Percentiles rank a stretch among this genome's conserved stretches.
phyloP scores from a whole-genome alignment of 2,329 filamentous ascomycete species.

The Didymella sp. region DNA sequence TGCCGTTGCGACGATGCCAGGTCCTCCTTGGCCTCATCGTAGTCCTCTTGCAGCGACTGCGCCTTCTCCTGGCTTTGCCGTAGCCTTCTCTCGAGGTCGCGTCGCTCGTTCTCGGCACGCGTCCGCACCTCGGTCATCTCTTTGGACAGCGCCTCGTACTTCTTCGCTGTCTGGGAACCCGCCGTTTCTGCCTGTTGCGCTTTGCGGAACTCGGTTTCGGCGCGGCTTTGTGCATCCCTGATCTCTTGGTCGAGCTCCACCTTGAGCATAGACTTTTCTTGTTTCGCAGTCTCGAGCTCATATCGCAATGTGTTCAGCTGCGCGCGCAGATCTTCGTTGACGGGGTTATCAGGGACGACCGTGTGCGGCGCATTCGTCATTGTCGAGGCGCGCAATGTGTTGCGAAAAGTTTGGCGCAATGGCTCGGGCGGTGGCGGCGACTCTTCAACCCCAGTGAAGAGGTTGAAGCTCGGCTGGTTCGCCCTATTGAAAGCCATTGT shows the following conservation, averaged over 20 bases:
- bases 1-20: slow-evolving; percentile 74
- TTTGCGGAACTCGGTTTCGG: slow-evolving; percentile 84
- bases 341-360: slow-evolving; percentile 50
- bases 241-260: slow-evolving; percentile 84
- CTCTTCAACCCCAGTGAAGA: slow-evolving; percentile 54
- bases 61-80: slow-evolving; percentile 70
- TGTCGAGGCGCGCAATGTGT: slow-evolving; percentile 54
- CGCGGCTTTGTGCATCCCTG: slow-evolving; percentile 77
- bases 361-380: slow-evolving; percentile 50
- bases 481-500: slow-evolving; percentile 43
- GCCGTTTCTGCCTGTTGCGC: slow-evolving; percentile 65
- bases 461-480: slow-evolving; percentile 57
- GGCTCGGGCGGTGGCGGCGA: slow-evolving; percentile 47
- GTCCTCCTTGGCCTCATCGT: slow-evolving; percentile 81
- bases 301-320: slow-evolving; percentile 89
- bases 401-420: slow-evolving; percentile 52
- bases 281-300: slow-evolving; percentile 83
- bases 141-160: slow-evolving; percentile 61
- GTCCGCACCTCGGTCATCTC: slow-evolving; percentile 64
- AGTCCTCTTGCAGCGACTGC: slow-evolving; percentile 77
- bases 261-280: slow-evolving; percentile 81
- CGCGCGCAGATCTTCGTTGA: slow-evolving; percentile 82
- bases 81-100: slow-evolving; percentile 62
- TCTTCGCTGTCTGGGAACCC: slow-evolving; percentile 59
- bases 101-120: slow-evolving; percentile 62